A percentile compares a stretch with the other conserved stretches of the same genome.
Evolutionary conservation across 2,329 filamentous ascomycete species (phyloP).

Genomic region (Onygenales sp.): DNA sequence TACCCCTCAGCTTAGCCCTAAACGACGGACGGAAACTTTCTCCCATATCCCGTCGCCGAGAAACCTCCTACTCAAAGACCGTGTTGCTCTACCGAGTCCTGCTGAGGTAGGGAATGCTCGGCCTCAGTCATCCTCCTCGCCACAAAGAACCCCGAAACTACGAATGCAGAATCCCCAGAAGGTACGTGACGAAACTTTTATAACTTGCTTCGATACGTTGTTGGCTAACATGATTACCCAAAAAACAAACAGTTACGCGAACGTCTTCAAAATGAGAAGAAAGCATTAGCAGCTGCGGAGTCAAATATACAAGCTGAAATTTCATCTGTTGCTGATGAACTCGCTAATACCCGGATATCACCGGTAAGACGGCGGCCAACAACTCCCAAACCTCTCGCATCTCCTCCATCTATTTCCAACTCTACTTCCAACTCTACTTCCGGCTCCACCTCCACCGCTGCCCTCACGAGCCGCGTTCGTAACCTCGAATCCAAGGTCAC

Average conservation of each 20-base stretch:
- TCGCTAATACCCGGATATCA: conserved; percentile 41
- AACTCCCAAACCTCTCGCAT: conserved; percentile 31
- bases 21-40: conserved; percentile 35
- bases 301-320: conserved; percentile 64
- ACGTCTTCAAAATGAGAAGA: conserved; percentile 73
- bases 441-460: conserved; percentile 7
- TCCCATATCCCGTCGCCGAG: conserved; percentile 43
- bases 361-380: conserved; percentile 26
- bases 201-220: background rate
- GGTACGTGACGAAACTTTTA: conserved; percentile 16
- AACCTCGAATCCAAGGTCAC: conserved; percentile 61
- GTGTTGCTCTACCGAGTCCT: conserved; percentile 20
- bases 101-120: conserved; percentile 19
- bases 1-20: conserved; percentile 28
- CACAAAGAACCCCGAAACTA: conserved; percentile 64
- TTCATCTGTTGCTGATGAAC: conserved; percentile 69
- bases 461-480: conserved; percentile 44
- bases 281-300: conserved; percentile 60
- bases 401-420: conserved; percentile 12
- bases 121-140: conserved; percentile 49
- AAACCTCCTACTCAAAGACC: conserved; percentile 24
- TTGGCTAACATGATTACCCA: background rate
- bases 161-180: conserved; percentile 56
- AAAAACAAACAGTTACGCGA: conserved; percentile 51
- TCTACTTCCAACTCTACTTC: conserved; percentile 4